Percentiles rank a stretch among this genome's conserved stretches.
These are phyloP conservation scores for Plasmodium vivax DNA, from an alignment of 169 alveolate species.

Conservation along the genomic window DNA sequence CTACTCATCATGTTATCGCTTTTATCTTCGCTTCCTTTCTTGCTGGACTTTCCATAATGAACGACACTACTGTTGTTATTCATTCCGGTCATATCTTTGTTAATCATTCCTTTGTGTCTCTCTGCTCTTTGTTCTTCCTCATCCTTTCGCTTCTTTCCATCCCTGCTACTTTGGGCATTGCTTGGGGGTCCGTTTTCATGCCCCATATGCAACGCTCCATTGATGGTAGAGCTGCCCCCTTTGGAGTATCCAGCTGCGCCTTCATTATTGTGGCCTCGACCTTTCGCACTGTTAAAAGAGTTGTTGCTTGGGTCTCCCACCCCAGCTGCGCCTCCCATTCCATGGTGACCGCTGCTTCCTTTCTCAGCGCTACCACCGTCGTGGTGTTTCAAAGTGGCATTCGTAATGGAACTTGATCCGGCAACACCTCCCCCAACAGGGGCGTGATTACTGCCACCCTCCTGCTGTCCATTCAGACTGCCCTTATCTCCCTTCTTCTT, in stretches of 20 bases:
- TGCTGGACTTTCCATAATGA: neutral
- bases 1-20: neutral
- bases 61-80: neutral
- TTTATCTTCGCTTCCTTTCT: neutral
- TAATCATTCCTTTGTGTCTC: neutral
- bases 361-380: neutral
- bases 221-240: neutral
- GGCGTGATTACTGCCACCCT: neutral
- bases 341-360: neutral
- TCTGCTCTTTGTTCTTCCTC: neutral
- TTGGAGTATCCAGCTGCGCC: neutral
- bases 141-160: neutral
- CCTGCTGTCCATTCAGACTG: neutral
- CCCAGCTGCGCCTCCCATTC: neutral
- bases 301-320: neutral
- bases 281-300: neutral
- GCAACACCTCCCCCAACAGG: neutral
- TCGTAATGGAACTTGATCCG: neutral
- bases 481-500: slow-evolving; percentile 14
- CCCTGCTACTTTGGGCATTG: neutral
- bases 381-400: neutral
- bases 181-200: neutral
- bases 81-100: neutral
- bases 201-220: neutral
- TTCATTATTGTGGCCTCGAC: neutral